These are phyloP conservation scores for Yamadazyma diddensiae DNA, from an alignment of 1,139 yeast genomes.

Conservation along the genomic window DNA sequence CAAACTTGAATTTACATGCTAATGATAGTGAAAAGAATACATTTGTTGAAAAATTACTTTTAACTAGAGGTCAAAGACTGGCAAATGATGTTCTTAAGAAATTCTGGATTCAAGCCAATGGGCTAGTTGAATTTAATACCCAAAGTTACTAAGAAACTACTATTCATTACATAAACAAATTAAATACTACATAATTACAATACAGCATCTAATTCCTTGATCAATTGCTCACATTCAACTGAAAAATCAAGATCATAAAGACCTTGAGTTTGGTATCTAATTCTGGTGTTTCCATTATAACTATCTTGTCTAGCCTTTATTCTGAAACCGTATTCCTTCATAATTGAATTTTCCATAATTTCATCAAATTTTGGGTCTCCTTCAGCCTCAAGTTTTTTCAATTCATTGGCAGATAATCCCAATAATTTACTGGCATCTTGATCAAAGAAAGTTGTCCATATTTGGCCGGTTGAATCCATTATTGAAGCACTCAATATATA, in stretches of 20 bases:
- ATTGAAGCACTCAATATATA: slow-evolving; percentile 72
- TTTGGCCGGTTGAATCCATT: slow-evolving; percentile 75
- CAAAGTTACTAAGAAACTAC: slow-evolving; percentile 4
- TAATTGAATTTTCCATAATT: slow-evolving; percentile 51
- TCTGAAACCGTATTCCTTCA: slow-evolving; percentile 71
- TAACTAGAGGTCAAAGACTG: slow-evolving; percentile 64
- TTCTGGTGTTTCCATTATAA: slow-evolving; percentile 74
- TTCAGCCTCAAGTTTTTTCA: slow-evolving; percentile 48
- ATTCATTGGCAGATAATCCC: slow-evolving; percentile 68
- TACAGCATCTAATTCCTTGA: slow-evolving; percentile 45
- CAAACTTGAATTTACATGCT: slow-evolving; percentile 23
- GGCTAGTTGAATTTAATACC: slow-evolving; percentile 42
- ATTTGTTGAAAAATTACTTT: slow-evolving; percentile 53
- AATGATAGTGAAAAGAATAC: slow-evolving; percentile 23
- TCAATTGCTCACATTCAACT: slow-evolving; percentile 61
- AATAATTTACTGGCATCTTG: slow-evolving; percentile 72
- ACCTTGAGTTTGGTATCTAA: slow-evolving; percentile 67
- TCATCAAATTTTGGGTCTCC: slow-evolving; percentile 48
- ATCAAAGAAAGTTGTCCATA: slow-evolving; percentile 88
- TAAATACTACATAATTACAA: slow-evolving; percentile 16
- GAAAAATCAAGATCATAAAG: slow-evolving; percentile 56
- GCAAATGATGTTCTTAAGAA: slow-evolving; percentile 56
- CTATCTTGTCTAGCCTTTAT: slow-evolving; percentile 80
- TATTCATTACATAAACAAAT: slow-evolving; percentile 1
- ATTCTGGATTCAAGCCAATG: slow-evolving; percentile 62